Conservation (phyloP, 306 rosid species). For the Phaseolus lunatus region DNA sequence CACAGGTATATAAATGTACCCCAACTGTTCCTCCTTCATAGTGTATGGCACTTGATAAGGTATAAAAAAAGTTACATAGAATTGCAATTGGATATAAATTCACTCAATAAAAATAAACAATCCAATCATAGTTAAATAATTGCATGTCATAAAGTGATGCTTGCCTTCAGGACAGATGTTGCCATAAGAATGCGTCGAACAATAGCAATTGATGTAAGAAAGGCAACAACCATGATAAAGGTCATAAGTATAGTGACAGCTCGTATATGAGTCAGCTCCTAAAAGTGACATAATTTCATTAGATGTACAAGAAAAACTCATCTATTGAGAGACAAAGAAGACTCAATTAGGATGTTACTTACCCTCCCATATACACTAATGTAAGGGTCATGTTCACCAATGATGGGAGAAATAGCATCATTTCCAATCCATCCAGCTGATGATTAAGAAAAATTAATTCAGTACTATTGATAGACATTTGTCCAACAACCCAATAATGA, state of each 20-base stretch:
- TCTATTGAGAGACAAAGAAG: background rate
- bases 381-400: constrained; percentile 91
- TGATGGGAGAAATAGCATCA: constrained; percentile 85
- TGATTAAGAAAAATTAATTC: constrained; percentile 49
- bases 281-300: constrained; percentile 45
- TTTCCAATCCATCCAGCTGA: constrained; percentile 99
- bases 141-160: constrained; percentile 44
- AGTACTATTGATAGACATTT: constrained; percentile 40
- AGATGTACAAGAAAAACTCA: constrained; percentile 35
- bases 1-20: background rate
- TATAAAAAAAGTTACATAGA: background rate
- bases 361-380: constrained; percentile 84
- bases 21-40: background rate
- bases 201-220: constrained; percentile 90
- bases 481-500: constrained; percentile 30
- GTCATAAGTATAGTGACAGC: constrained; percentile 87
- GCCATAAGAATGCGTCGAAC: constrained; percentile 98
- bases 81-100: constrained; percentile 6
- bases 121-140: constrained; percentile 13
- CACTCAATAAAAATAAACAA: constrained; percentile 11
- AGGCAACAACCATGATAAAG: constrained; percentile 72
- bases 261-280: constrained; percentile 89
- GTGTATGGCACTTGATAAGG: constrained; percentile 6
- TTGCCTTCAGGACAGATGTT: constrained; percentile 95
- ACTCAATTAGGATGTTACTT: constrained; percentile 48